Base-by-base conservation (phyloP, 768 basidiomycete genomes). In the Suillus sp. region DNA sequence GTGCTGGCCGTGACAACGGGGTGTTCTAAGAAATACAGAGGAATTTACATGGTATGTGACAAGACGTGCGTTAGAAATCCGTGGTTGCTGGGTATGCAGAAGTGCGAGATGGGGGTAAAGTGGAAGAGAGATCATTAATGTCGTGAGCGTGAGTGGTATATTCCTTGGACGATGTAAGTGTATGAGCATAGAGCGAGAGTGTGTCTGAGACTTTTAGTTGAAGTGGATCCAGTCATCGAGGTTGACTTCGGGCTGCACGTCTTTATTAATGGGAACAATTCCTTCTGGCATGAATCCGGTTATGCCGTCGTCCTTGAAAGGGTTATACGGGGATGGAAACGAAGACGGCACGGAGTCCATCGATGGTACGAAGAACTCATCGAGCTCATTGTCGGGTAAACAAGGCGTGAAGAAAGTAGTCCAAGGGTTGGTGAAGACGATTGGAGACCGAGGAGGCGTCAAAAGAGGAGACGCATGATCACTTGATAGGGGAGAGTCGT, bases 331-430 rank as follows among this genome's bases (percentile, higher is more conserved):
- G 32, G 30, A 60, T n/a, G 59, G 30, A 30, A 40, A 13, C 10
- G 25, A 42, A 40, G 38, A 38, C 5, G 51, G 14, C 30, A 34
- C 11, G 7, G 14, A 22, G 4, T 70, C 71, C 35, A 75, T 62
- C 11, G 70, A 37, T n/a, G 69, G 74, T 22, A 67, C 74, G n/a
- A 75, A 77, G 13, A 75, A 50, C 61, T 75, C 68, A 25, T 75
- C 75, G 61, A 75, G 61, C 20, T 38, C 60, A 27, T 57, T 57
- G 10, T 57, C 56, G 11, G 38, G 38, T 20, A 38, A 27, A 40
- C 38, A 57, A 20, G 56, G 20, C 18, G 60, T 37, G 40, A 58
- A 1, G 50, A 59, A 58, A 58, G 50, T 20, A 34, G 34, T 48
- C 47, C 59, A 75, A 5, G 74, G 74, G 45, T 75, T 76, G 50